Percentiles rank a stretch among this genome's conserved stretches.
These are phyloP conservation scores for Calamus simplicifolius DNA, from an alignment of 176 grass and related monocot genomes.

Conservation along the genomic window DNA sequence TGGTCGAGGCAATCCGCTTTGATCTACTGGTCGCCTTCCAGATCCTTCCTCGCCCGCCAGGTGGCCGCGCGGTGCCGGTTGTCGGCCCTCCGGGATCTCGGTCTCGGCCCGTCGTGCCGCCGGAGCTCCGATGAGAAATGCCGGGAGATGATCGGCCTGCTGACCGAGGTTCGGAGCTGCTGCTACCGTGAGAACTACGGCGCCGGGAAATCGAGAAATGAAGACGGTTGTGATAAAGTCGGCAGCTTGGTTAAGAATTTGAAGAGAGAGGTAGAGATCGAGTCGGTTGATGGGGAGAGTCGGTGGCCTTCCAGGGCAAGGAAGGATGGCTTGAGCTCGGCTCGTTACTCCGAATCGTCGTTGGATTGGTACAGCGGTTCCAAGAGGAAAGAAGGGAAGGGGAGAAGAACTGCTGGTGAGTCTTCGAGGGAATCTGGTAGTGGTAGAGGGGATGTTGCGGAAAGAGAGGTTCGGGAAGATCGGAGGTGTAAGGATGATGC, in stretches of 20 bases:
- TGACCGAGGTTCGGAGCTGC: no score
- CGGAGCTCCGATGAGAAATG: not conserved
- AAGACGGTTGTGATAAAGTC: not conserved
- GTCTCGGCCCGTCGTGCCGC: no score
- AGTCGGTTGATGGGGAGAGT: not conserved
- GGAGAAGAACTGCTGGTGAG: not conserved
- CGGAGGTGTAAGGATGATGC: not conserved
- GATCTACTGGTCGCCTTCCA: slow-evolving; percentile 20
- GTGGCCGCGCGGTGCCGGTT: not conserved
- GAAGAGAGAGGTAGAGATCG: not conserved
- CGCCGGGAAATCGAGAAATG: not conserved
- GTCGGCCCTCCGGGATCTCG: no score
- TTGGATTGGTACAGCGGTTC: not conserved
- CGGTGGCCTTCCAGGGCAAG: slow-evolving; percentile 1
- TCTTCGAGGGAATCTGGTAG: not conserved
- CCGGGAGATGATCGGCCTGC: not conserved
- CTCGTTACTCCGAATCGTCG: not conserved
- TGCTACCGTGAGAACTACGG: no score
- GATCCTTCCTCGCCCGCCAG: slow-evolving; percentile 3
- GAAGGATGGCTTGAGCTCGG: slow-evolving; percentile 3
- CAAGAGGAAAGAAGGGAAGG: not conserved
- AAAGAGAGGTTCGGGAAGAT: not conserved
- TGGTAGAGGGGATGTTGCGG: not conserved
- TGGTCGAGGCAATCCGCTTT: slow-evolving; percentile 4
- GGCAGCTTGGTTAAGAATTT: not conserved